Percentiles rank a stretch among this genome's conserved stretches.
These are phyloP conservation scores for Orbilia quercus DNA, from an alignment of 2,329 filamentous ascomycete genomes.

Conservation along the genomic window DNA sequence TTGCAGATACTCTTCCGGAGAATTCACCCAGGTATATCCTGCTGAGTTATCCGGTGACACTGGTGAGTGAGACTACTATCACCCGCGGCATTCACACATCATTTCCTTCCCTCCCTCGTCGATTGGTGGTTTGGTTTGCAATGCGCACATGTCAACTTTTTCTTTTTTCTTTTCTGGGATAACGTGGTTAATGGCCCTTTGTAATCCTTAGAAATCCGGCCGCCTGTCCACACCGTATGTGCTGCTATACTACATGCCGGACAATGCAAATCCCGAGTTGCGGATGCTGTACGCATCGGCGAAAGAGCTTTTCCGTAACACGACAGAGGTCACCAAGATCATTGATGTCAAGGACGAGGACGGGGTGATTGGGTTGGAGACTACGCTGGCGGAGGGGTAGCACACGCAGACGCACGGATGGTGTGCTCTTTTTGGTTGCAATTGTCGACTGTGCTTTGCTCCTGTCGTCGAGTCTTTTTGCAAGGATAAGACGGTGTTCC, in stretches of 20 bases:
- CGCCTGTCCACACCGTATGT: conserved; percentile 91
- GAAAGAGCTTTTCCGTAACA: conserved; percentile 94
- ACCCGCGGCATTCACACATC: no score
- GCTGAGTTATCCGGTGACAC: conserved; percentile 87
- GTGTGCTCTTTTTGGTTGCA: no score
- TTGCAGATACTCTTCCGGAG: conserved; percentile 90
- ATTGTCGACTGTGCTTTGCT: no score
- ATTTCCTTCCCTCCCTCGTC: no score
- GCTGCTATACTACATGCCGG: conserved; percentile 91
- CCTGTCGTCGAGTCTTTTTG: no score
- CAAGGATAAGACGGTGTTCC: no score
- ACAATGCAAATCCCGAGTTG: conserved; percentile 85
- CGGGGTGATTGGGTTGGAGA: conserved; percentile 78
- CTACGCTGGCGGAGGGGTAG: conserved; percentile 29
- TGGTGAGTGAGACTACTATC: conserved; percentile 65
- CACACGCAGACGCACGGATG: no score
- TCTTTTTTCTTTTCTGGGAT: no score
- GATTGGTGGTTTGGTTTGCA: no score
- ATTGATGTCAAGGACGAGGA: conserved; percentile 85
- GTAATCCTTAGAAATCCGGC: conserved; percentile 68
- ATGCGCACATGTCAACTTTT: no score
- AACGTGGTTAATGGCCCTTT: background rate
- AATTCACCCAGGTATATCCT: conserved; percentile 90
- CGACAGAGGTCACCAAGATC: conserved; percentile 86
- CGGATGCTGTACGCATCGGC: conserved; percentile 96